Conservation (phyloP, 2,329 filamentous ascomycete genomes). For the Zelopaecilomyces penicillatus region DNA sequence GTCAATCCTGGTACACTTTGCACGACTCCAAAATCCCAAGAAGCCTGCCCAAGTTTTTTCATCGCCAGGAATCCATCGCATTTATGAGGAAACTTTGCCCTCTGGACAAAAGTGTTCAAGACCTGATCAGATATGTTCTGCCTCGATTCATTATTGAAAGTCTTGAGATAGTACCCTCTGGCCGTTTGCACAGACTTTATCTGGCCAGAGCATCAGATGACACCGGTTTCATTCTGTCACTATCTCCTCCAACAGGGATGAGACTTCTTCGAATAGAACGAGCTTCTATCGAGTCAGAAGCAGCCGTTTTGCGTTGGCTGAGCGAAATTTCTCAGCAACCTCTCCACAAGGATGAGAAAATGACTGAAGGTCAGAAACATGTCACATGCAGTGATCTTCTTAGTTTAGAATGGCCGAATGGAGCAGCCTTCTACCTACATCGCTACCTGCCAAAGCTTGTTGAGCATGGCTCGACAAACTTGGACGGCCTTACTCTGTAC, state of each 20-base stretch:
- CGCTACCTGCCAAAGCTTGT: slow-evolving; percentile 33
- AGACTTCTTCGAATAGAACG: slow-evolving; percentile 41
- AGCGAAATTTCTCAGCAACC: background rate
- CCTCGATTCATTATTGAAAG: slow-evolving; percentile 17
- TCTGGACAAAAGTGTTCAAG: slow-evolving; percentile 17
- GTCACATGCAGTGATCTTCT: too few species aligned
- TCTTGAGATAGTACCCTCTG: slow-evolving; percentile 24
- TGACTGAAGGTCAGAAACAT: too few species aligned
- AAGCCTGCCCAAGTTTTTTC: too few species aligned
- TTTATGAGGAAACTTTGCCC: background rate
- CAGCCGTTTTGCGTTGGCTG: slow-evolving; percentile 37
- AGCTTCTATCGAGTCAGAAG: slow-evolving; percentile 35
- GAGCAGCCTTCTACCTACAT: slow-evolving; percentile 13
- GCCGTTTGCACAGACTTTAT: slow-evolving; percentile 34
- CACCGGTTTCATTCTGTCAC: slow-evolving; percentile 31
- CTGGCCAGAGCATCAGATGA: slow-evolving; percentile 34
- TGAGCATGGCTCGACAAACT: slow-evolving; percentile 24
- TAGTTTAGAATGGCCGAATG: too few species aligned
- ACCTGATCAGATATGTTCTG: slow-evolving; percentile 16
- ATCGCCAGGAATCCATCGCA: too few species aligned
- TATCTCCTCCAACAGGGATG: slow-evolving; percentile 33
- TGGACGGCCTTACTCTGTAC: slow-evolving; percentile 28
- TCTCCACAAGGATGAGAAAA: too few species aligned
- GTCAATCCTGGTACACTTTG: too few species aligned
- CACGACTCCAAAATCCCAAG: too few species aligned